Percentiles rank a stretch among this genome's conserved stretches.
Evolutionary conservation across 2,329 filamentous ascomycete species (phyloP).

Genomic region (Gnomoniopsis sp.): DNA sequence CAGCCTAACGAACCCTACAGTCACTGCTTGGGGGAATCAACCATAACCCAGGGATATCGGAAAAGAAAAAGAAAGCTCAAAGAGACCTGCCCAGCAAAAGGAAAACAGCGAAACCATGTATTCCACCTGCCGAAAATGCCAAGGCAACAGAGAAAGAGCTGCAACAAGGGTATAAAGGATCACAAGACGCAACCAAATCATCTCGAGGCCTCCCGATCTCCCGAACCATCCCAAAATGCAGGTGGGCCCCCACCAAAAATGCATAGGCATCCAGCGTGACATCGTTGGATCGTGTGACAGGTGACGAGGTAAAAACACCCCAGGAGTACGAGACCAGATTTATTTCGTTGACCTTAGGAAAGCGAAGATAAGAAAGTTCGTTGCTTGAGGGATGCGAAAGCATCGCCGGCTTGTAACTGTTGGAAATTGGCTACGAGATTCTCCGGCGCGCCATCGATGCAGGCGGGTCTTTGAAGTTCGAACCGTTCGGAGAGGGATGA

Average conservation of each 20-base stretch:
- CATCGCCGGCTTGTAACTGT: not conserved
- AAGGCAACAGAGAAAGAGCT: not conserved
- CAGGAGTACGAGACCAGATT: not conserved
- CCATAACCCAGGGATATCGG: constrained; percentile 13
- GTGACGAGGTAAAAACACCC: not conserved
- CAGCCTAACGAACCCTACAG: constrained; percentile 9
- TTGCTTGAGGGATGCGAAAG: not conserved
- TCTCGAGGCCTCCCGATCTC: not conserved
- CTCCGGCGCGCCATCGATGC: not conserved
- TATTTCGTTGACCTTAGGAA: not conserved
- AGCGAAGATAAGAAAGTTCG: not conserved
- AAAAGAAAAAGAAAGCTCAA: constrained; percentile 9
- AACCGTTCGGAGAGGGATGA: not conserved
- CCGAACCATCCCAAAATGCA: not conserved
- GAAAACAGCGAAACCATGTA: constrained; percentile 21
- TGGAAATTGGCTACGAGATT: not conserved
- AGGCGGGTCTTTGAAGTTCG: not conserved
- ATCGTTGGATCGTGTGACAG: constrained; percentile 1
- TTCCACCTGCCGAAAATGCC: constrained; percentile 8
- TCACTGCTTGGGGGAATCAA: constrained; percentile 7
- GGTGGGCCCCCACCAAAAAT: not conserved
- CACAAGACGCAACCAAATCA: constrained; percentile 5
- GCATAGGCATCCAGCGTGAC: constrained; percentile 7
- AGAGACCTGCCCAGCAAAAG: constrained; percentile 7
- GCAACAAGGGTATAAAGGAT: constrained; percentile 16